phyloP scores from a whole-genome alignment of 1,139 yeast genomes.

The Candida freyschussii region DNA sequence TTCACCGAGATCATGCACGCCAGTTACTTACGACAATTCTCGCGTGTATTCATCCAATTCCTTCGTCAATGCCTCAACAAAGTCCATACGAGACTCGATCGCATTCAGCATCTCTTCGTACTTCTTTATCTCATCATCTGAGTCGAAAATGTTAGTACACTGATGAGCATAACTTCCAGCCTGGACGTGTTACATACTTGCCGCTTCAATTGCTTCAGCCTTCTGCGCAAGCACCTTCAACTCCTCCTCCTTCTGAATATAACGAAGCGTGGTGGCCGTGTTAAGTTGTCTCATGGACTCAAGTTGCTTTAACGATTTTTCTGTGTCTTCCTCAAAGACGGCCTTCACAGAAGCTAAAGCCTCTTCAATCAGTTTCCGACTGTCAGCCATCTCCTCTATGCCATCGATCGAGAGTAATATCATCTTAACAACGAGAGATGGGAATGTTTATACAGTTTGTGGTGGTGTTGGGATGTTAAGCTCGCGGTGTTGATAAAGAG shows the following conservation, averaged over 20 bases:
- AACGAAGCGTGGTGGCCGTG: constrained; percentile 53
- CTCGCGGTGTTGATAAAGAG: too few relatives aligned
- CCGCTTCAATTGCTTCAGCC: constrained; percentile 29
- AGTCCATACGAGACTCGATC: constrained; percentile 43
- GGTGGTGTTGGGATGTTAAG: too few relatives aligned
- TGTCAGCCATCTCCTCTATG: constrained; percentile 20
- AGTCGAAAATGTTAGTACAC: constrained; percentile 7
- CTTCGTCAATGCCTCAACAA: constrained; percentile 40
- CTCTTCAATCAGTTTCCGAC: constrained; percentile 25
- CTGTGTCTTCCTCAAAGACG: constrained; percentile 50
- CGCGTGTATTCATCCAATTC: constrained; percentile 60
- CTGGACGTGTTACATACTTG: constrained; percentile 37
- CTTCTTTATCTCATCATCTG: constrained; percentile 33
- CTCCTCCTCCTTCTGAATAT: constrained; percentile 49
- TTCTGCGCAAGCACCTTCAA: constrained; percentile 37
- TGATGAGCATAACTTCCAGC: constrained; percentile 3
- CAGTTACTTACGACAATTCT: too few relatives aligned
- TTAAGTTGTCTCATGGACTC: constrained; percentile 50
- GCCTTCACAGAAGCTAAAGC: constrained; percentile 29
- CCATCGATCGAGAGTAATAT: too few relatives aligned
- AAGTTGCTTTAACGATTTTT: constrained; percentile 46
- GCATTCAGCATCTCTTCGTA: constrained; percentile 33
- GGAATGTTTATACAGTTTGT: too few relatives aligned
- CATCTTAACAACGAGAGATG: too few relatives aligned
- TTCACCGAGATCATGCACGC: too few relatives aligned